These are phyloP conservation scores for Botryotinia calthae DNA, from an alignment of 2,329 filamentous ascomycete genomes.

Conservation along the genomic window DNA sequence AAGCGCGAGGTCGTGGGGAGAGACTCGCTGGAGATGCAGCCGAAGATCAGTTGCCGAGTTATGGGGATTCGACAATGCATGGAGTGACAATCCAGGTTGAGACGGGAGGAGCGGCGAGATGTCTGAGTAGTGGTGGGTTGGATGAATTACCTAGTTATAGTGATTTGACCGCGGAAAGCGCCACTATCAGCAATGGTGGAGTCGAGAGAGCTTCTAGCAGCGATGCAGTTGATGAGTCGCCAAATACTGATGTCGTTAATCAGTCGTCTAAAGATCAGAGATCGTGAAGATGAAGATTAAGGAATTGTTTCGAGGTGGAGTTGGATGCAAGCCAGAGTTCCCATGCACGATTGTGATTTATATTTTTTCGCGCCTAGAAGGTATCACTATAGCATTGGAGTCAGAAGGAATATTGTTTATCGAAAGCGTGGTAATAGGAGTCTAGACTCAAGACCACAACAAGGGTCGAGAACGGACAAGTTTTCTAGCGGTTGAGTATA, in stretches of 20 bases:
- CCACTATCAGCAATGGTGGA: background rate
- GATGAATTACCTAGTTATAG: slow-evolving; percentile 3
- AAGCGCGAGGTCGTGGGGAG: background rate
- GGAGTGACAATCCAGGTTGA: background rate
- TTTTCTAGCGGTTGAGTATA: background rate
- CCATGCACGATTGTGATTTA: background rate
- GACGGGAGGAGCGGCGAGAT: background rate
- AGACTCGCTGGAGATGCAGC: no score
- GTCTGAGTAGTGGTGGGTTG: background rate
- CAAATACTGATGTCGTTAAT: background rate
- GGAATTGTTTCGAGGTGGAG: background rate
- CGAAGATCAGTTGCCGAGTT: slow-evolving; percentile 6
- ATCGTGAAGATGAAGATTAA: background rate
- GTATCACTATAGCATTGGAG: background rate
- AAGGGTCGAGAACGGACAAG: background rate
- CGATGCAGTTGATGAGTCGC: background rate
- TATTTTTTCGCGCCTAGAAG: background rate
- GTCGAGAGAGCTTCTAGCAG: background rate
- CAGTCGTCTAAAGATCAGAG: background rate
- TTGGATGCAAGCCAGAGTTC: background rate
- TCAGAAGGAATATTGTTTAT: background rate
- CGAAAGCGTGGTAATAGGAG: background rate
- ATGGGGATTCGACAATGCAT: background rate
- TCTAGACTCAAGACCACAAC: background rate
- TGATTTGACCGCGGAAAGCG: background rate